Evolutionary conservation across 225 moss, liverwort and hornwort genomes (phyloP), one percentile per base, ranked within the genome.

Genomic region (Physcomitrium patens): DNA sequence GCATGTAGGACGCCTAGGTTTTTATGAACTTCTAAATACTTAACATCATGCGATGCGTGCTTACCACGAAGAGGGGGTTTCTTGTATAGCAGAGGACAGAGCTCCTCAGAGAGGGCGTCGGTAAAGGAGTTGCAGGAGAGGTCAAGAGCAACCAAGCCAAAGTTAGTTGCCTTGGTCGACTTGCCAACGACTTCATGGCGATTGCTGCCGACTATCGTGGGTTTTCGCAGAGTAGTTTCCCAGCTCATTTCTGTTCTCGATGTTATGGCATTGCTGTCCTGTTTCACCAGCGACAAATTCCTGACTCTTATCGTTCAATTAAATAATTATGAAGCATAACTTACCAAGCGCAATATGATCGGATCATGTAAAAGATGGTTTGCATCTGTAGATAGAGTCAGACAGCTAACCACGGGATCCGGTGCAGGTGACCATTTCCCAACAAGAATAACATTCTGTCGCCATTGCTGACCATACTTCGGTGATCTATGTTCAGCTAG

Each of bases 91-190:
- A 89, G 51, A 15, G 78, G 70, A 50, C 86, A 91, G 15, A 96
- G 79, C 52, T 91, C 80, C 66, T 81, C 9, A n/a, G 80, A 73
- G 65, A 89, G 80, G 8, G 65, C 31, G 1, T 96, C 89, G 8
- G 95, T 81, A 44, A 96, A 86, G 45, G 78, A 76, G 18, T 96
- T 96, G 81, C 85, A 60, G 37, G 95, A 93, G 47, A 96, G 86
- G 45, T 96, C 89, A 47, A 96, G 82, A 20, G 87, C 89, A 59
- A 74, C 42, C 41, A 96, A 84, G 76, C 91, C 89, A 43, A 46
- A 45, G 18, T 59, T 43, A 5, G 24, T 16, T 10, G 58, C 8
- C 22, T 69, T 72, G 3, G 44, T 76, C 2, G 24, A 41, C 12
- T 26, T 51, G 24, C 17, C 68, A 47, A 41, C 62, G 7, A 12